A percentile compares a stretch with the other conserved stretches of the same genome.
Evolutionary conservation across 306 rosid species (phyloP).

Genomic region (Lathyrus aphaca): DNA sequence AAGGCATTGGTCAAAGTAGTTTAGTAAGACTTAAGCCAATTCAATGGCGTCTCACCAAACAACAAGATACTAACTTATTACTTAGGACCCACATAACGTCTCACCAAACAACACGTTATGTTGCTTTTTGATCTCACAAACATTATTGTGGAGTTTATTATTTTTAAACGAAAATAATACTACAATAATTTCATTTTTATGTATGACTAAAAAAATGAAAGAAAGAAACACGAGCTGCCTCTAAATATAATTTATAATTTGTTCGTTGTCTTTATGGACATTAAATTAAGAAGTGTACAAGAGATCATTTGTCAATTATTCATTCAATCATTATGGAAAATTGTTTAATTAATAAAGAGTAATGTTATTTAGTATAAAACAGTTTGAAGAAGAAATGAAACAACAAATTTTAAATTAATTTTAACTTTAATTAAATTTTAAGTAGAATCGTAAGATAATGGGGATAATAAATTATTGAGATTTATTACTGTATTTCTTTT

Average conservation of each 20-base stretch:
- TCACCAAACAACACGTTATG: neutral
- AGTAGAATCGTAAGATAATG: too few relatives aligned
- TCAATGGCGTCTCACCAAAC: neutral
- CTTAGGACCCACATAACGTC: too few relatives aligned
- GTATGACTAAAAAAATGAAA: too few relatives aligned
- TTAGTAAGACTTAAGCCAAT: neutral
- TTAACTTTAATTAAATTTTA: too few relatives aligned
- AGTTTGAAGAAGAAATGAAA: too few relatives aligned
- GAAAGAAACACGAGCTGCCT: neutral
- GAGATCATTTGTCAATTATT: neutral
- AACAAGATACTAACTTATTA: neutral
- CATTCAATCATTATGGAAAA: neutral
- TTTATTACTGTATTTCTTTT: too few relatives aligned
- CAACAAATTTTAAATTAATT: too few relatives aligned
- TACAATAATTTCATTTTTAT: neutral
- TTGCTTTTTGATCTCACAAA: neutral
- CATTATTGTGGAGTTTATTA: neutral
- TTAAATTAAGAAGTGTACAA: neutral
- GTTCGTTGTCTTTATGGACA: neutral
- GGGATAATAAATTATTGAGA: too few relatives aligned
- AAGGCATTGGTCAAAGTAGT: neutral
- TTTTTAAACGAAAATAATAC: neutral
- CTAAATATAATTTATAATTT: neutral
- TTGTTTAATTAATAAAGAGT: neutral
- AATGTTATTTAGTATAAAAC: too few relatives aligned